Conservation (phyloP, 2,329 filamentous ascomycete genomes). For the Didymella exigua region DNA sequence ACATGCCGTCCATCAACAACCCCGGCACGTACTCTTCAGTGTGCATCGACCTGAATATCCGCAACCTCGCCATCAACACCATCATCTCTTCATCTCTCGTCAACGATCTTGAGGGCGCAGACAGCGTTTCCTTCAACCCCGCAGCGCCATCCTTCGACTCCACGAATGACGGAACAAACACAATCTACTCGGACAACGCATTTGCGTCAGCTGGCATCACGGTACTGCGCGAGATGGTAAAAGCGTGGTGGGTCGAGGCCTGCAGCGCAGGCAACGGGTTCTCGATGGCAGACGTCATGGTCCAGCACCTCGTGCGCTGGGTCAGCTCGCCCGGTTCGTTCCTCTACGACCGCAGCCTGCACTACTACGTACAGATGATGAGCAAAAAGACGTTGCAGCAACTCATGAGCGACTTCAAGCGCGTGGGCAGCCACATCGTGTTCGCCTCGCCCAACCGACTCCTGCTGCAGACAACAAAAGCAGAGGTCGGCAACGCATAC, state of each 20-base stretch:
- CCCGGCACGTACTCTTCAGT: constrained; percentile 94
- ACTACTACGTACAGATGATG: constrained; percentile 99
- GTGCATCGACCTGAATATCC: constrained; percentile 91
- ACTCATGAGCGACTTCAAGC: constrained; percentile 93
- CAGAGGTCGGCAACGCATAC: constrained; percentile 93
- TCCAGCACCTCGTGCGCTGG: constrained; percentile 97
- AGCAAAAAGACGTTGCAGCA: constrained; percentile 96
- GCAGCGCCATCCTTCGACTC: constrained; percentile 66
- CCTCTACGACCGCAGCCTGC: constrained; percentile 90
- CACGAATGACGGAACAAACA: constrained; percentile 66
- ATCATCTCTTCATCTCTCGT: constrained; percentile 95
- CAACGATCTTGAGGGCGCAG: constrained; percentile 91
- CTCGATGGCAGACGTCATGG: constrained; percentile 95
- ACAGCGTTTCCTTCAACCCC: constrained; percentile 84
- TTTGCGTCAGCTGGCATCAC: constrained; percentile 91
- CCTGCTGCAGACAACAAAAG: constrained; percentile 92
- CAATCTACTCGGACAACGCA: constrained; percentile 82
- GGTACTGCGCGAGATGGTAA: constrained; percentile 97
- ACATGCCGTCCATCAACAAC: constrained; percentile 92
- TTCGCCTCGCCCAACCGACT: constrained; percentile 90
- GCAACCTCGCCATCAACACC: constrained; percentile 96
- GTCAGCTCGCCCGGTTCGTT: constrained; percentile 85
- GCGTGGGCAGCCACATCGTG: constrained; percentile 93
- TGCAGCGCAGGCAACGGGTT: constrained; percentile 70
- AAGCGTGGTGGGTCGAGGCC: constrained; percentile 96